Conservation (phyloP, 163 green algal genomes). For the Prototheca wickerhamii region DNA sequence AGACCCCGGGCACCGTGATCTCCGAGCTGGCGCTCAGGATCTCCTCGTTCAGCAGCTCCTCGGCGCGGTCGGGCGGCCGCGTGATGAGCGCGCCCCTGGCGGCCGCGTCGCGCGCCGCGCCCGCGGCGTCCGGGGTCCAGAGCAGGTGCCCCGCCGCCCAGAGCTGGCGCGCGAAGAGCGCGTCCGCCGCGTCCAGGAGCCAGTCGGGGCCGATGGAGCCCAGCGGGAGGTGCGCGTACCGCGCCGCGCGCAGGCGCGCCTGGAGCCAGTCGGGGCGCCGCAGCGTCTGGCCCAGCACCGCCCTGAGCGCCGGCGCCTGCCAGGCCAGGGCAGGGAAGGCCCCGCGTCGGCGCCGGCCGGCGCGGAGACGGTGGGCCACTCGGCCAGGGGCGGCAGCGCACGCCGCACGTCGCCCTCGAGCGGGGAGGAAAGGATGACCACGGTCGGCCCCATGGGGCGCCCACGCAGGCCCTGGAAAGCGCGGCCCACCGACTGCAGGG, state of each 20-base stretch:
- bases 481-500: too few species aligned
- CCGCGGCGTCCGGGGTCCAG: slow-evolving; percentile 64
- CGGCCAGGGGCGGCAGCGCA: slow-evolving; percentile 45
- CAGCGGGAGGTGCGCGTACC: slow-evolving; percentile 84
- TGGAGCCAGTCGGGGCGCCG: slow-evolving; percentile 57
- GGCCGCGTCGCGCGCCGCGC: slow-evolving; percentile 50
- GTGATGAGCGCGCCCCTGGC: neutral
- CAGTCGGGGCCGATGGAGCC: slow-evolving; percentile 64
- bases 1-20: slow-evolving; percentile 60
- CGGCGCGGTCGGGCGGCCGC: slow-evolving; percentile 11
- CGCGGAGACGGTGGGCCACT: slow-evolving; percentile 53
- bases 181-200: slow-evolving; percentile 66
- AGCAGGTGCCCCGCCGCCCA: slow-evolving; percentile 57
- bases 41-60: slow-evolving; percentile 22
- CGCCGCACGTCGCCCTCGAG: slow-evolving; percentile 18
- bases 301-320: slow-evolving; percentile 57
- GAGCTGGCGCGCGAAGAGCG: slow-evolving; percentile 63
- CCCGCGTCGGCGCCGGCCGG: slow-evolving; percentile 22
- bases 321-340: slow-evolving; percentile 61
- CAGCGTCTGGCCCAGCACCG: slow-evolving; percentile 39
- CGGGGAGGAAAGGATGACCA: slow-evolving; percentile 16
- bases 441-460: slow-evolving; percentile 9
- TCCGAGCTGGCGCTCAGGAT: slow-evolving; percentile 19
- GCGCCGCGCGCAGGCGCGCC: slow-evolving; percentile 57
- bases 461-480: too few species aligned